phyloP scores from a whole-genome alignment of 768 basidiomycete genomes.

The Tubosaeta sp. region DNA sequence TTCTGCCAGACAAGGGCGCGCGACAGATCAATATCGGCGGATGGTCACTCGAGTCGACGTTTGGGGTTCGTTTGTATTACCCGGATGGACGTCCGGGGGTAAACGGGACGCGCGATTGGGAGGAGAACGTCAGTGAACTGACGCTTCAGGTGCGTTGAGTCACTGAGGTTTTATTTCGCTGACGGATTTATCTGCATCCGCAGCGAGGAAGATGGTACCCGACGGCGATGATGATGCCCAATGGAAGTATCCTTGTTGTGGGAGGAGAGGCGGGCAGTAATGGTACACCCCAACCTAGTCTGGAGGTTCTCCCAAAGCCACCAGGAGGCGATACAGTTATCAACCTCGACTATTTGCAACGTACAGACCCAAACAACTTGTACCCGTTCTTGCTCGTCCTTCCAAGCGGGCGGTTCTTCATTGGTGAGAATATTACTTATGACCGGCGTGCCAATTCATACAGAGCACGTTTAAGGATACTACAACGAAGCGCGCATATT shows the following conservation, averaged over 20 bases:
- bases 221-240: slow-evolving; percentile 61
- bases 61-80: slow-evolving; percentile 66
- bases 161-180: too few relatives aligned
- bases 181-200: too few relatives aligned
- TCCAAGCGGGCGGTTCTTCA: slow-evolving; percentile 65
- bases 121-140: slow-evolving; percentile 60
- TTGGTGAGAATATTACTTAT: slow-evolving; percentile 43
- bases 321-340: slow-evolving; percentile 59
- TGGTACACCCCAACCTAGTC: slow-evolving; percentile 56
- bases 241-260: slow-evolving; percentile 69
- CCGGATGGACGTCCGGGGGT: slow-evolving; percentile 65
- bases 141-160: slow-evolving; percentile 49
- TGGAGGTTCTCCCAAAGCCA: slow-evolving; percentile 69
- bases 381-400: slow-evolving; percentile 75
- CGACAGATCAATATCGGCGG: slow-evolving; percentile 30
- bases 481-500: slow-evolving; percentile 80
- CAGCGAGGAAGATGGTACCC: slow-evolving; percentile 73
- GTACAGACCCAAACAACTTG: slow-evolving; percentile 76
- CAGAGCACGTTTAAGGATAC: slow-evolving; percentile 44
- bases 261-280: slow-evolving; percentile 75
- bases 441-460: neutral
- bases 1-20: slow-evolving; percentile 72
- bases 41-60: slow-evolving; percentile 69
- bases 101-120: slow-evolving; percentile 76
- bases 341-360: slow-evolving; percentile 59